phyloP scores from a whole-genome alignment of 1,139 yeast species.

The Kodamaea fungicola region DNA sequence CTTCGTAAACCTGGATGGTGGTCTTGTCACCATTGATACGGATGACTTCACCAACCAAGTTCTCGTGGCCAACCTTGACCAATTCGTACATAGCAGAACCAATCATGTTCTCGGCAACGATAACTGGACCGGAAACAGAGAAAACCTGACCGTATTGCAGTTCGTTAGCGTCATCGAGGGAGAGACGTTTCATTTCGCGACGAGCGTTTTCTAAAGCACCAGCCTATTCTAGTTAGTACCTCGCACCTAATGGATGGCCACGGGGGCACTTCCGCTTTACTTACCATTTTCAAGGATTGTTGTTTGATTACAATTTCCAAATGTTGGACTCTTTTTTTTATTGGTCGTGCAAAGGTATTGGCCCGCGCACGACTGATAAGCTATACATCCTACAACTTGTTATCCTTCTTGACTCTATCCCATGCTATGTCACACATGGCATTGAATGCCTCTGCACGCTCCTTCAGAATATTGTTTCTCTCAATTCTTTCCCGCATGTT shows the following conservation, averaged over 20 bases:
- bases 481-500: slow-evolving; percentile 62
- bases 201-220: slow-evolving; percentile 98
- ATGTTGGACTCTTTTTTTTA: neutral
- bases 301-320: neutral
- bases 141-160: slow-evolving; percentile 82
- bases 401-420: slow-evolving; percentile 59
- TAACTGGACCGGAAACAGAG: slow-evolving; percentile 97
- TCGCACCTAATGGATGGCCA: neutral
- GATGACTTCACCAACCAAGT: slow-evolving; percentile 95
- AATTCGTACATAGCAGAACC: slow-evolving; percentile 99
- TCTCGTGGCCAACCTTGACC: slow-evolving; percentile 95
- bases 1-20: slow-evolving; percentile 97
- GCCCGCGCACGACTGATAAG: neutral
- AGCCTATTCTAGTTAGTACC: slow-evolving; percentile 51
- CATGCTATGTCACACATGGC: slow-evolving; percentile 90
- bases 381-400: slow-evolving; percentile 3
- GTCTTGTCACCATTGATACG: slow-evolving; percentile 96
- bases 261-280: neutral
- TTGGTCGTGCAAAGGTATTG: neutral
- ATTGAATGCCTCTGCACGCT: slow-evolving; percentile 64
- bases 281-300: slow-evolving; percentile 5
- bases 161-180: slow-evolving; percentile 73
- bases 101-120: slow-evolving; percentile 96
- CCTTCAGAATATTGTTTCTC: slow-evolving; percentile 49
- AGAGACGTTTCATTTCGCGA: slow-evolving; percentile 83